Evolutionary conservation across 441 rosid species (phyloP).

Genomic region (Isatis lusitanica): DNA sequence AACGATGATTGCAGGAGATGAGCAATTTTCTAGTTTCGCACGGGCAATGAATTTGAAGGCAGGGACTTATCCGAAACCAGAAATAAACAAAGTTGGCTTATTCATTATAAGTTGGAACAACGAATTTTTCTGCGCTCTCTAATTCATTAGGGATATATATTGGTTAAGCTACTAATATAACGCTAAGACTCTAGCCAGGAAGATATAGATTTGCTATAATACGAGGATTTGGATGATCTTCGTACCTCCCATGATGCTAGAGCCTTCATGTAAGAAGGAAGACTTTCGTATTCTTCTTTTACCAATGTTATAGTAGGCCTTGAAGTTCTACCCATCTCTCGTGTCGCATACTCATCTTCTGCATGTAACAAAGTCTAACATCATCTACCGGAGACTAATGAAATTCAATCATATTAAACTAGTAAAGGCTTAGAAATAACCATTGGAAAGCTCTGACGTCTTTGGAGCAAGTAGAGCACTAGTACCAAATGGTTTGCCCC

Average conservation of each 20-base stretch:
- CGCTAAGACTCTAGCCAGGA: neutral
- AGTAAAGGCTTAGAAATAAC: conserved; percentile 37
- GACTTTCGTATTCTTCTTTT: conserved; percentile 58
- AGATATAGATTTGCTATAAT: neutral
- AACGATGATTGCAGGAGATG: no score
- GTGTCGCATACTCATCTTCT: conserved; percentile 36
- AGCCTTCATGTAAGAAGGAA: conserved; percentile 72
- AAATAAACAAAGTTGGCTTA: no score
- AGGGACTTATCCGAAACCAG: no score
- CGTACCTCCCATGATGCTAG: conserved; percentile 90
- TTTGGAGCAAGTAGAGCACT: conserved; percentile 29
- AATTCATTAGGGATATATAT: no score
- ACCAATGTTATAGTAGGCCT: conserved; percentile 40
- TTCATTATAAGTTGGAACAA: no score
- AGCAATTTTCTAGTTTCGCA: neutral
- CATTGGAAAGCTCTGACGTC: conserved; percentile 38
- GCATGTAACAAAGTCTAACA: conserved; percentile 4
- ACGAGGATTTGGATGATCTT: neutral
- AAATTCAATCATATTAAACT: neutral
- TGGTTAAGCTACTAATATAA: neutral
- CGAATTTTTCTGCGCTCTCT: no score
- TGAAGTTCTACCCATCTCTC: conserved; percentile 32
- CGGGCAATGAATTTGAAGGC: no score
- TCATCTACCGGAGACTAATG: conserved; percentile 10
- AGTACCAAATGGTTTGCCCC: conserved; percentile 30